Evolutionary conservation across 106 monocot genomes (phyloP).

Genomic region (Gastrodia elata): DNA sequence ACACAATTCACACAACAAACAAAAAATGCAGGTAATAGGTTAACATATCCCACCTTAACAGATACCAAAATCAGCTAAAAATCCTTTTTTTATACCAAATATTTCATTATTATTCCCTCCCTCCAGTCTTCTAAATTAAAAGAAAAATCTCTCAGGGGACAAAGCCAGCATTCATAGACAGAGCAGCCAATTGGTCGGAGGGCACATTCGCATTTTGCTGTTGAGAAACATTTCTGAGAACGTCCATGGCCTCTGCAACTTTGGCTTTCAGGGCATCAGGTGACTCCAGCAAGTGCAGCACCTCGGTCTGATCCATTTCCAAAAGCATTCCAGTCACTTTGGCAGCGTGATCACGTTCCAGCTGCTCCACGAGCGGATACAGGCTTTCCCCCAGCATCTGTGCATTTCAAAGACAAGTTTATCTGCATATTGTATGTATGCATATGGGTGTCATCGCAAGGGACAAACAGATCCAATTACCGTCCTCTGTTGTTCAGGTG

Average conservation of each 20-base stretch:
- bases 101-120: not conserved
- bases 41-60: not conserved
- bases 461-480: constrained; percentile 14
- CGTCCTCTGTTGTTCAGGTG: constrained; percentile 55
- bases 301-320: constrained; percentile 74
- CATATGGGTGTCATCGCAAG: not conserved
- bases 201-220: constrained; percentile 38
- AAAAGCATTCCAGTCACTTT: constrained; percentile 48
- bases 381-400: constrained; percentile 66
- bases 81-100: not conserved
- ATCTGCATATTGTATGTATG: no score
- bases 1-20: not conserved
- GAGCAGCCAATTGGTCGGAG: constrained; percentile 44
- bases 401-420: not conserved
- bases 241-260: constrained; percentile 58
- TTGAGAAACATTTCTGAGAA: constrained; percentile 38
- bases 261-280: constrained; percentile 51
- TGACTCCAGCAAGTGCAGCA: constrained; percentile 55
- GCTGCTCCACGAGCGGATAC: constrained; percentile 51
- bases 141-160: constrained; percentile 3
- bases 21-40: not conserved
- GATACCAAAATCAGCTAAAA: not conserved
- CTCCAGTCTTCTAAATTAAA: not conserved
- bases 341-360: constrained; percentile 41
- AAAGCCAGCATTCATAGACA: constrained; percentile 41